phyloP scores from a whole-genome alignment of 106 monocot species.

The Dendrobium officinale region DNA sequence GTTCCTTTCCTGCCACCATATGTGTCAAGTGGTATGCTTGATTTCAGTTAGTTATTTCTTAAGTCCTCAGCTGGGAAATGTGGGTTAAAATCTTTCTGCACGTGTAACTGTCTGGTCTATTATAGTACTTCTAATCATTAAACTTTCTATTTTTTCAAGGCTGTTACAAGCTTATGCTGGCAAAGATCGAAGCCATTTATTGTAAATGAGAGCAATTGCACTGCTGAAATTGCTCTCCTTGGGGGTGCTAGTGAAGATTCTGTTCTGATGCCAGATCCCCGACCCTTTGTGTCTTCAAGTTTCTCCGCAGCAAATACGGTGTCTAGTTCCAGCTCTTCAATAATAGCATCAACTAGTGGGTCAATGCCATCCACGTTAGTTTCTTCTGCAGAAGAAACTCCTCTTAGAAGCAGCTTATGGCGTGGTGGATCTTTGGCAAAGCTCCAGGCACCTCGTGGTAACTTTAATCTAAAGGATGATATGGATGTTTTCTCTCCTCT shows the following conservation, averaged over 20 bases:
- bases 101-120: background rate
- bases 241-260: conserved; percentile 82
- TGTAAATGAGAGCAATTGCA: conserved; percentile 70
- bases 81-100: no score
- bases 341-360: conserved; percentile 26
- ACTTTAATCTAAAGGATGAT: conserved; percentile 74
- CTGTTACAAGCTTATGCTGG: conserved; percentile 87
- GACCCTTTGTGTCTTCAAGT: conserved; percentile 48
- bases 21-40: background rate
- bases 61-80: background rate
- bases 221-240: conserved; percentile 76
- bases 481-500: conserved; percentile 99
- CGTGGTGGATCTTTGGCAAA: conserved; percentile 53
- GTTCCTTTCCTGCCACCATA: background rate
- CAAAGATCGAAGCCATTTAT: conserved; percentile 81
- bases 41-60: background rate
- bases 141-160: conserved; percentile 37
- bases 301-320: conserved; percentile 25
- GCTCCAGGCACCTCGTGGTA: conserved; percentile 55
- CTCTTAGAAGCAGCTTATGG: conserved; percentile 32
- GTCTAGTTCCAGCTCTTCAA: conserved; percentile 34
- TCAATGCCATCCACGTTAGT: conserved; percentile 19
- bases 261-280: conserved; percentile 94
- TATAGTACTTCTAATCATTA: background rate
- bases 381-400: conserved; percentile 55